A percentile compares a stretch with the other conserved stretches of the same genome.
phyloP scores from a whole-genome alignment of 768 basidiomycete genomes.

The Tephrocybe sp. region DNA sequence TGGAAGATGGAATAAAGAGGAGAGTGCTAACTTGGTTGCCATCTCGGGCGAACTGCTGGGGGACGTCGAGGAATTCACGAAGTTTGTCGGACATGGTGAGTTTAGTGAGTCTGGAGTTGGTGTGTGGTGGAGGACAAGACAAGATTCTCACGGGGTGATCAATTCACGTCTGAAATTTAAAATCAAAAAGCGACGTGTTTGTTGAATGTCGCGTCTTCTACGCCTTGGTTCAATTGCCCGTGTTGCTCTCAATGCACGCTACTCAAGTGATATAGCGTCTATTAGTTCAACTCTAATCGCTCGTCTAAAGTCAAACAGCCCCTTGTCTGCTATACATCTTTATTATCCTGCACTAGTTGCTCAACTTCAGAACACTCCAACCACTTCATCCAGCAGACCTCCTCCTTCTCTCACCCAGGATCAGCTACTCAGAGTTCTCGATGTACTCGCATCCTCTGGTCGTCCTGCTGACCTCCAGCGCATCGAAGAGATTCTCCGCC shows the following conservation, averaged over 20 bases:
- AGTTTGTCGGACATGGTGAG: conserved; percentile 84
- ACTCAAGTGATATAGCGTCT: conserved; percentile 7
- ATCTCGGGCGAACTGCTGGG: conserved; percentile 89
- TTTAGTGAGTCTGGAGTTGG: conserved; percentile 11
- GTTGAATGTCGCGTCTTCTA: conserved; percentile 25
- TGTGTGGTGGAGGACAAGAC: conserved; percentile 29
- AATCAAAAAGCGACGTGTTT: conserved; percentile 15
- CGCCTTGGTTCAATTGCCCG: conserved; percentile 32
- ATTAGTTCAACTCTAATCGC: conserved; percentile 17
- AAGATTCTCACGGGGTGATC: conserved; percentile 29
- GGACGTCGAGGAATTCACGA: conserved; percentile 86
- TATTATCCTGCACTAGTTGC: conserved; percentile 28
- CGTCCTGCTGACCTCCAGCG: conserved; percentile 51
- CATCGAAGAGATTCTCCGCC: conserved; percentile 49
- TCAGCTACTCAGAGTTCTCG: conserved; percentile 38
- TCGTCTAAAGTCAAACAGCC: conserved; percentile 22
- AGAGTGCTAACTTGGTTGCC: conserved; percentile 80
- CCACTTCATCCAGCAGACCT: conserved; percentile 16
- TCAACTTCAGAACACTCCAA: conserved; percentile 16
- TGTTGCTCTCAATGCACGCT: conserved; percentile 7
- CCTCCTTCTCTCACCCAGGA: conserved; percentile 24
- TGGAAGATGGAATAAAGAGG: neutral
- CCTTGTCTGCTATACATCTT: conserved; percentile 31
- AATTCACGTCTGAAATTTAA: conserved; percentile 67
- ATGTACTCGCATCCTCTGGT: conserved; percentile 48